phyloP scores from a whole-genome alignment of 805 yeast genomes.

The Teunomyces aglyptinius region DNA sequence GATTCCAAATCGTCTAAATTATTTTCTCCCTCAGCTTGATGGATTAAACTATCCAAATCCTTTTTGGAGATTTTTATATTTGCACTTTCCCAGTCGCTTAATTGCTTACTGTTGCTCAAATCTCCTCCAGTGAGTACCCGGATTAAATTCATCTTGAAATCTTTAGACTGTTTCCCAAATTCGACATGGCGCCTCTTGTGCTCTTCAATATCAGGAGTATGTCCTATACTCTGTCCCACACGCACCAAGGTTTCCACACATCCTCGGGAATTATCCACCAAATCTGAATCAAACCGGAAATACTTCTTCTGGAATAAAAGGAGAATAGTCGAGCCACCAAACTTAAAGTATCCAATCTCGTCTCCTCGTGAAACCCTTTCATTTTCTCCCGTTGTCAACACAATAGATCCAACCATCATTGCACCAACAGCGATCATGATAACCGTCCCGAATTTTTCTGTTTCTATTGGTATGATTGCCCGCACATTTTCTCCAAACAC shows the following conservation, averaged over 20 bases:
- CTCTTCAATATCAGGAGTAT: conserved; percentile 51
- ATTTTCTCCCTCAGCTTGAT: conserved; percentile 9
- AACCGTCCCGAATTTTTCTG: conserved; percentile 75
- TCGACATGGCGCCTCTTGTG: conserved; percentile 46
- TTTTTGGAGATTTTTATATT: conserved; percentile 23
- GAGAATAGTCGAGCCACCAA: conserved; percentile 90
- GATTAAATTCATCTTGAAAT: conserved; percentile 48
- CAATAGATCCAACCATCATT: conserved; percentile 96
- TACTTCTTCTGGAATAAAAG: conserved; percentile 53
- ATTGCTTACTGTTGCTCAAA: conserved; percentile 25
- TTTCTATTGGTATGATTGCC: conserved; percentile 70
- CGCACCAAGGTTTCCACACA: conserved; percentile 79
- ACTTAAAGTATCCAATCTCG: conserved; percentile 91
- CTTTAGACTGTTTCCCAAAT: conserved; percentile 47
- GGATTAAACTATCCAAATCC: conserved; percentile 20
- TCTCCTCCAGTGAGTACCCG: conserved; percentile 60
- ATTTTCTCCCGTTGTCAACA: conserved; percentile 64
- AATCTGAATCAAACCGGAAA: conserved; percentile 70
- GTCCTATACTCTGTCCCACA: conserved; percentile 94
- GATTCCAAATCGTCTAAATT: conserved; percentile 13
- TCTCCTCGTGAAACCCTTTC: conserved; percentile 63
- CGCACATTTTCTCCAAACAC: conserved; percentile 92
- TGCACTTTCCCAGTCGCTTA: conserved; percentile 39
- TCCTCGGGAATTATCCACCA: conserved; percentile 62
- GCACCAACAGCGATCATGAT: conserved; percentile 88